Percentiles rank a stretch among this genome's conserved stretches.
Evolutionary conservation across 2,329 filamentous ascomycete species (phyloP).

Genomic region (Colletotrichum destructivum): DNA sequence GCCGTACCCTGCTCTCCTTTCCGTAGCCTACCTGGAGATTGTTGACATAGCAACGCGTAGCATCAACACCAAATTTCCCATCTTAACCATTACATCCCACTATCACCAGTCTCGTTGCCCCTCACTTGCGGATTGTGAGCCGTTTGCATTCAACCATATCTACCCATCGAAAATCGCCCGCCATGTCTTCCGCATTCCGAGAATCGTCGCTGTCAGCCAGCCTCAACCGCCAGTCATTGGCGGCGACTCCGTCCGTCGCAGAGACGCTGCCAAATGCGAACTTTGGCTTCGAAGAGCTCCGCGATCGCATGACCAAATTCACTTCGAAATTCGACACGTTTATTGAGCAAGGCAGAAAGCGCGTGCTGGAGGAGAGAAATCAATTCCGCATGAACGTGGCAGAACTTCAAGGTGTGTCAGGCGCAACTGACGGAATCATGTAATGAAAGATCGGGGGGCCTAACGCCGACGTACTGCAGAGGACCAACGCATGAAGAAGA

Average conservation of each 20-base stretch:
- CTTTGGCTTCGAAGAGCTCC: slow-evolving; percentile 96
- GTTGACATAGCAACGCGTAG: slow-evolving; percentile 41
- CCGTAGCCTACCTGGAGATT: slow-evolving; percentile 2
- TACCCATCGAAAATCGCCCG: slow-evolving; percentile 23
- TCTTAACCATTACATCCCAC: slow-evolving; percentile 15
- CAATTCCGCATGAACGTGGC: slow-evolving; percentile 92
- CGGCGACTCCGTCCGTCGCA: slow-evolving; percentile 76
- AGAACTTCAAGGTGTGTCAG: slow-evolving; percentile 83
- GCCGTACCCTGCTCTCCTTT: slow-evolving; percentile 22
- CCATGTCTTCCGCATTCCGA: slow-evolving; percentile 72
- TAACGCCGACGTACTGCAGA: slow-evolving; percentile 67
- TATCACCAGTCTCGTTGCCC: background rate
- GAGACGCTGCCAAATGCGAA: slow-evolving; percentile 90
- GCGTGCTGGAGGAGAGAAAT: slow-evolving; percentile 93
- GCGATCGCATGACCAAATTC: slow-evolving; percentile 95
- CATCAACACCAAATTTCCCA: slow-evolving; percentile 37
- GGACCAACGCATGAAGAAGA: slow-evolving; percentile 91
- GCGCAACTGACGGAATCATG: background rate
- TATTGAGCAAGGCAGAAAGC: slow-evolving; percentile 91
- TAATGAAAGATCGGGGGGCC: too few relatives aligned
- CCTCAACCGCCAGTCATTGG: slow-evolving; percentile 70
- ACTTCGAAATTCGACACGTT: slow-evolving; percentile 92
- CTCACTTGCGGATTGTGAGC: slow-evolving; percentile 18
- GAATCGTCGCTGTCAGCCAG: slow-evolving; percentile 79
- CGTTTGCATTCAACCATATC: background rate